phyloP scores from a whole-genome alignment of 495 filamentous ascomycete genomes.

The Polyplosphaeria fusca region DNA sequence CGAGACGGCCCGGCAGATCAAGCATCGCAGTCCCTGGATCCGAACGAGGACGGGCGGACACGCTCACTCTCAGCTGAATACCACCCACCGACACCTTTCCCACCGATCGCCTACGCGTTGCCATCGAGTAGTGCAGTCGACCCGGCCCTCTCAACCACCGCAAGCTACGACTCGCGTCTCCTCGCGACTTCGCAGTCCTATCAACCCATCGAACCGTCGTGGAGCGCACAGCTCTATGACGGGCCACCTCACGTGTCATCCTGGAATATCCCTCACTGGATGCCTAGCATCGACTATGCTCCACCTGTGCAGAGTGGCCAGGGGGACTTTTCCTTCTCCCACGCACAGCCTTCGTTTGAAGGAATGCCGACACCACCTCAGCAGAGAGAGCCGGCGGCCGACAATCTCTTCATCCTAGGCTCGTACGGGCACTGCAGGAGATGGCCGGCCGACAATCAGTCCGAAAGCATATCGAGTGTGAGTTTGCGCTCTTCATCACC shows the following conservation, averaged over 20 bases:
- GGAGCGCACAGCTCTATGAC: conserved; percentile 5
- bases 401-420: conserved; percentile 13
- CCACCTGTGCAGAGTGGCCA: neutral
- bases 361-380: conserved; percentile 9
- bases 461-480: neutral
- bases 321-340: conserved; percentile 5
- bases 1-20: conserved; percentile 1
- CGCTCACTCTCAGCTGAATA: conserved; percentile 11
- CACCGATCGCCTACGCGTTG: neutral
- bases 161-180: conserved; percentile 11
- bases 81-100: neutral
- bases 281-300: conserved; percentile 11
- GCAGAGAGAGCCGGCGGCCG: conserved; percentile 1
- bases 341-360: conserved; percentile 8
- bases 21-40: neutral
- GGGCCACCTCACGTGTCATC: neutral
- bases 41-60: neutral
- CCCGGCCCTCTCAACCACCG: neutral
- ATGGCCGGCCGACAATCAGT: neutral
- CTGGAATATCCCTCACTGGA: conserved; percentile 19
- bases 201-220: conserved; percentile 1
- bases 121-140: conserved; percentile 1
- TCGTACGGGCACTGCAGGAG: neutral
- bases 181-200: conserved; percentile 8
- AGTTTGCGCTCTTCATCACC: neutral